Conservation (phyloP, 2,329 filamentous ascomycete species). For the Dryadomyces quercivorus region DNA sequence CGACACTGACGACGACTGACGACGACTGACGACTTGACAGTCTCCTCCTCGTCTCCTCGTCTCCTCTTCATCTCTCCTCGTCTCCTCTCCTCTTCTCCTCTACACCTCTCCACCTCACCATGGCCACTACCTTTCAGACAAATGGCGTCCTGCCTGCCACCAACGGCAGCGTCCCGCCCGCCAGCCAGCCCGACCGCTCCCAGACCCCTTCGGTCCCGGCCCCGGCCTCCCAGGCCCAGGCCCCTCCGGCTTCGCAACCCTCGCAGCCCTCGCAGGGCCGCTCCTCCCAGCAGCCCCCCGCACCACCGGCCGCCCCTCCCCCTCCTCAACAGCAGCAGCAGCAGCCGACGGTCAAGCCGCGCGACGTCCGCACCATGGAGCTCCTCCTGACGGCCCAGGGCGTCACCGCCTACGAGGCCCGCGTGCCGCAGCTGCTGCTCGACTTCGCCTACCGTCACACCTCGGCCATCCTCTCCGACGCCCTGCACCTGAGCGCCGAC, state of each 20-base stretch:
- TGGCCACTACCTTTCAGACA: slow-evolving; percentile 30
- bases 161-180: slow-evolving; percentile 12
- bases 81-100: not conserved
- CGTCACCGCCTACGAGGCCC: slow-evolving; percentile 68
- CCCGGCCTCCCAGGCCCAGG: no score
- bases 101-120: slow-evolving; percentile 1
- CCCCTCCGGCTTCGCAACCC: not conserved
- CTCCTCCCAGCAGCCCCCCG: slow-evolving; percentile 1
- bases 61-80: no score
- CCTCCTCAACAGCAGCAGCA: not conserved
- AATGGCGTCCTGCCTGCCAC: slow-evolving; percentile 36
- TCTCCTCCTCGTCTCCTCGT: no score
- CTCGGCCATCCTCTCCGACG: slow-evolving; percentile 57
- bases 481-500: slow-evolving; percentile 55
- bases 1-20: no score
- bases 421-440: slow-evolving; percentile 70
- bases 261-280: not conserved
- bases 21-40: no score
- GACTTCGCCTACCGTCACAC: slow-evolving; percentile 82
- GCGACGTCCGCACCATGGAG: slow-evolving; percentile 69
- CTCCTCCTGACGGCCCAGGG: slow-evolving; percentile 68
- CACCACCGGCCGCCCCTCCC: not conserved
- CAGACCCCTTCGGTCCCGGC: not conserved
- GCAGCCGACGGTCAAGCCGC: slow-evolving; percentile 24
- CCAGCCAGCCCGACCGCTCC: slow-evolving; percentile 11